phyloP scores from a whole-genome alignment of 2,329 filamentous ascomycete genomes.

The Pseudogymnoascus sp. region DNA sequence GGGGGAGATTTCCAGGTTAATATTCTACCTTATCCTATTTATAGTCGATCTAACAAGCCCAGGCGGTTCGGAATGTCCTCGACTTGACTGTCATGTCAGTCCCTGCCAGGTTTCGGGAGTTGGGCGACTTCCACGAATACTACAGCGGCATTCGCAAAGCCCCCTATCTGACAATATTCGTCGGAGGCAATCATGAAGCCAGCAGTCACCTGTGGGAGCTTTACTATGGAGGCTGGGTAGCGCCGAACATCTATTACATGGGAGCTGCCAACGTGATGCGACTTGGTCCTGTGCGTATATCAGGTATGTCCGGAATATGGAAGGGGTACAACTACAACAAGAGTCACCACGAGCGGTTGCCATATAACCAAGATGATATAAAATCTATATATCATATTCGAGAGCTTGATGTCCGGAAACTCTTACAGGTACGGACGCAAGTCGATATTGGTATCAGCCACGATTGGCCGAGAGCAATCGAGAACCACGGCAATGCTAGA shows the following conservation, averaged over 20 bases:
- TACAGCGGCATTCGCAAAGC: conserved; percentile 71
- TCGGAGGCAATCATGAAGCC: conserved; percentile 93
- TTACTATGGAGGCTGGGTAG: conserved; percentile 94
- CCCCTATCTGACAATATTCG: conserved; percentile 84
- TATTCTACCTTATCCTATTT: not conserved
- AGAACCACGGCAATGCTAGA: conserved; percentile 63
- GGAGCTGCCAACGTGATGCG: conserved; percentile 85
- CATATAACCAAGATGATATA: conserved; percentile 69
- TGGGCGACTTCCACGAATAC: conserved; percentile 92
- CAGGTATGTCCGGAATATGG: conserved; percentile 89
- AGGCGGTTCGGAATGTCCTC: conserved; percentile 79
- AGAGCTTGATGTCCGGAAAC: conserved; percentile 82
- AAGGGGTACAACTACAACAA: conserved; percentile 83
- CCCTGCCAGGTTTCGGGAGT: conserved; percentile 74
- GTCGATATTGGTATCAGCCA: conserved; percentile 89
- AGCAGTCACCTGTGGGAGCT: conserved; percentile 85
- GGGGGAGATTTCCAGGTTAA: conserved; percentile 86
- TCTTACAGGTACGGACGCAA: conserved; percentile 75
- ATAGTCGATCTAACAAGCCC: conserved; percentile 13
- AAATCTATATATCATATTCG: conserved; percentile 82
- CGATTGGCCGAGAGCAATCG: conserved; percentile 85
- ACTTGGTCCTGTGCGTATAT: conserved; percentile 77
- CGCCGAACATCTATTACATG: conserved; percentile 94
- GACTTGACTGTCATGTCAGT: conserved; percentile 87
- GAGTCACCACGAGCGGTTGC: conserved; percentile 75